Percentiles rank a stretch among this genome's conserved stretches.
Evolutionary conservation across 192 early-diverging fungal species (phyloP).

Genomic region (Podila minutissima): DNA sequence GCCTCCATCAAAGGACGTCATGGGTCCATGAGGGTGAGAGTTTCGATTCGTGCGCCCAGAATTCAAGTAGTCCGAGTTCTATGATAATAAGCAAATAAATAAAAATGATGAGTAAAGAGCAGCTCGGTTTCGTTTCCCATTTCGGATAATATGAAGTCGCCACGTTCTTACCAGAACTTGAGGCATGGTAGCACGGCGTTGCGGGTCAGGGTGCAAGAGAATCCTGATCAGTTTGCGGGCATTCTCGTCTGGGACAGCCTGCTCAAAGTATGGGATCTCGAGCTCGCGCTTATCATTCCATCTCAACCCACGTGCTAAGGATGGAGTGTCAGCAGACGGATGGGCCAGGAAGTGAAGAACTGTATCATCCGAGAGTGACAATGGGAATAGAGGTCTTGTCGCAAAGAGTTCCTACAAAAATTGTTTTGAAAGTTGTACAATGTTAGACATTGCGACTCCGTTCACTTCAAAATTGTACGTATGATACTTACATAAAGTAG

Average conservation of each 20-base stretch:
- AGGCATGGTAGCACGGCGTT: constrained; percentile 48
- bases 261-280: constrained; percentile 56
- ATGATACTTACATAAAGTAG: constrained; percentile 54
- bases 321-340: constrained; percentile 56
- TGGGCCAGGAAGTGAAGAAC: constrained; percentile 61
- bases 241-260: constrained; percentile 40
- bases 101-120: no score
- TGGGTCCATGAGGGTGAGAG: neutral
- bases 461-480: no score
- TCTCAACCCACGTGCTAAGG: constrained; percentile 53
- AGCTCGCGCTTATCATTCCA: constrained; percentile 54
- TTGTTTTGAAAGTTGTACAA: no score
- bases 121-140: no score
- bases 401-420: constrained; percentile 54
- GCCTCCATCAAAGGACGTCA: neutral
- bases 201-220: constrained; percentile 52
- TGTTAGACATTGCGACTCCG: no score
- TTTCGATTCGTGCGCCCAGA: neutral
- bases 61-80: constrained; percentile 12
- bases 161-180: constrained; percentile 50
- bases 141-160: neutral
- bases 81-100: neutral
- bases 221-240: constrained; percentile 52
- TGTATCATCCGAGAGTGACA: constrained; percentile 55
- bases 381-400: constrained; percentile 53